Conservation (phyloP, 352 stramenopile species). For the Halophytophthora batemanensis region DNA sequence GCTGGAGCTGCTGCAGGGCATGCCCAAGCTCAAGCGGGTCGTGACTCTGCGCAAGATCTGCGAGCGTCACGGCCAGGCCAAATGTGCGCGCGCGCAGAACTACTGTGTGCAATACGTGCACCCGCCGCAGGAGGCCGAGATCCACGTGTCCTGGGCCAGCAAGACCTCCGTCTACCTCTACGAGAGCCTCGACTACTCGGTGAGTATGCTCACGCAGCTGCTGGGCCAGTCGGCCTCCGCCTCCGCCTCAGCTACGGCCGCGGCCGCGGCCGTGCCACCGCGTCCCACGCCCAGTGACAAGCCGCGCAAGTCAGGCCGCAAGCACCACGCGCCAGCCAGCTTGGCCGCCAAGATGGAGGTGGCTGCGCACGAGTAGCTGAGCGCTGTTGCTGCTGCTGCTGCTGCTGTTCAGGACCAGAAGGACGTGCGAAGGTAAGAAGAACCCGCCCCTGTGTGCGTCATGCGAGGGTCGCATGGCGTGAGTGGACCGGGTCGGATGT, state of each 20-base stretch:
- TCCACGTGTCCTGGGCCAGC: constrained; percentile 78
- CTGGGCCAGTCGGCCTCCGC: constrained; percentile 6
- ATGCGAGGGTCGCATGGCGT: too few relatives aligned
- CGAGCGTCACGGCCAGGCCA: constrained; percentile 62
- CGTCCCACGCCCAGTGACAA: too few relatives aligned
- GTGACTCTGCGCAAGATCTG: constrained; percentile 81
- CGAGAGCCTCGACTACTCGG: constrained; percentile 46
- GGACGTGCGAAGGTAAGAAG: too few relatives aligned
- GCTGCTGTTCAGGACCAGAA: too few relatives aligned
- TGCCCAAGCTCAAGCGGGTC: constrained; percentile 62
- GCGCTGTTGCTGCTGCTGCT: too few relatives aligned
- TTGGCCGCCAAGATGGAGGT: neutral
- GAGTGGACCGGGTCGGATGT: too few relatives aligned
- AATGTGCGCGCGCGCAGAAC: constrained; percentile 53
- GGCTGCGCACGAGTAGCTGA: neutral
- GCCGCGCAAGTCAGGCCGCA: too few relatives aligned
- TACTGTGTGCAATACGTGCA: constrained; percentile 71
- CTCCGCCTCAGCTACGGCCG: too few relatives aligned
- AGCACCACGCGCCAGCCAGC: too few relatives aligned
- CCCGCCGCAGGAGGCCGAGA: constrained; percentile 59
- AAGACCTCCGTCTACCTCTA: constrained; percentile 79
- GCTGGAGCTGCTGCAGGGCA: constrained; percentile 52
- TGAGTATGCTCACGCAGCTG: constrained; percentile 35
- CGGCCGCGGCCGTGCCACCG: too few relatives aligned
- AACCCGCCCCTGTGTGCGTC: too few relatives aligned